phyloP scores from a whole-genome alignment of 768 basidiomycete species.

The Mrakia hoshinonis region DNA sequence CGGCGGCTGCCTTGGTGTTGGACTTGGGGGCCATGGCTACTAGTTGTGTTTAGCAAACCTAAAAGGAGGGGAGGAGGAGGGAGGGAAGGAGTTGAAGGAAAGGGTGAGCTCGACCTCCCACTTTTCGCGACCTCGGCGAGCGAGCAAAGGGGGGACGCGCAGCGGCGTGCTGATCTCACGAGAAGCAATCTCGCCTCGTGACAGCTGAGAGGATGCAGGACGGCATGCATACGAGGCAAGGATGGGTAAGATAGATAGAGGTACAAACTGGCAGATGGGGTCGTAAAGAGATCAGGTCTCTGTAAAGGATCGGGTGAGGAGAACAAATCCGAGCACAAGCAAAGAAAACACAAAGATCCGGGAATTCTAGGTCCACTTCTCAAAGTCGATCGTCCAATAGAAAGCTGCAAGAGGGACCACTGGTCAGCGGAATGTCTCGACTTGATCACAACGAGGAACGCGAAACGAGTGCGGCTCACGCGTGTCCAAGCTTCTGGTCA shows the following conservation, averaged over 20 bases:
- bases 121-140: too few relatives aligned
- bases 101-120: not conserved
- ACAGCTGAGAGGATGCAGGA: too few relatives aligned
- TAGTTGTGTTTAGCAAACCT: slow-evolving; percentile 16
- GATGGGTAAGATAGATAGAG: too few relatives aligned
- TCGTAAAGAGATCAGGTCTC: not conserved
- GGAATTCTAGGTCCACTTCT: not conserved
- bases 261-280: not conserved
- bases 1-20: slow-evolving; percentile 21
- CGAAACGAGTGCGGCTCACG: not conserved
- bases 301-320: not conserved
- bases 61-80: not conserved
- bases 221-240: too few relatives aligned
- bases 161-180: too few relatives aligned
- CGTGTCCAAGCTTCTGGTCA: not conserved
- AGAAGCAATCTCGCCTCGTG: too few relatives aligned
- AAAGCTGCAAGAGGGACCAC: not conserved
- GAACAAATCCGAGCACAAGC: not conserved
- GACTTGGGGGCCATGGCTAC: slow-evolving; percentile 19
- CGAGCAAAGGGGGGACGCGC: too few relatives aligned
- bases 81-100: not conserved
- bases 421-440: too few relatives aligned
- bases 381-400: slow-evolving; percentile 4
- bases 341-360: not conserved
- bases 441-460: too few relatives aligned